phyloP scores from a whole-genome alignment of 768 basidiomycete genomes.

The Lactarius akahatsu region DNA sequence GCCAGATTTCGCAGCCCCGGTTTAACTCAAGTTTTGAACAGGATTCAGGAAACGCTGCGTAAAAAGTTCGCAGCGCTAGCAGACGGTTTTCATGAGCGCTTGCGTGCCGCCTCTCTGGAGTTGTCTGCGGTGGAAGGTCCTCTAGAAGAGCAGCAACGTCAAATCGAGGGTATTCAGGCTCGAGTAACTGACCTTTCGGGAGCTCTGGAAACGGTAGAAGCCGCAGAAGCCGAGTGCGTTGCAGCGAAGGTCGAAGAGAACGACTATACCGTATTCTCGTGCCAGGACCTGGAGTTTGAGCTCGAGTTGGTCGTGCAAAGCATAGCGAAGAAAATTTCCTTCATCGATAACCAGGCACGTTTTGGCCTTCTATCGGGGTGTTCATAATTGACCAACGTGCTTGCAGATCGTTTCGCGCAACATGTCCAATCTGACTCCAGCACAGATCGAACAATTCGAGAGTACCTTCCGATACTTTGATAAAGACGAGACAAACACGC shows the following conservation, averaged over 20 bases:
- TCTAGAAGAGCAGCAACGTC: slow-evolving; percentile 77
- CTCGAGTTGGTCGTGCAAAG: slow-evolving; percentile 77
- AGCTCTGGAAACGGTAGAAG: slow-evolving; percentile 50
- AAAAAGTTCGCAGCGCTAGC: slow-evolving; percentile 76
- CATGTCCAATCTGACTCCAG: slow-evolving; percentile 92
- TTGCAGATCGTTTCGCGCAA: slow-evolving; percentile 87
- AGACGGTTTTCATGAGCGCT: slow-evolving; percentile 67
- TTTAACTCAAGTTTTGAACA: slow-evolving; percentile 34
- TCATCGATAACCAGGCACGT: slow-evolving; percentile 91
- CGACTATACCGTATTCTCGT: slow-evolving; percentile 89
- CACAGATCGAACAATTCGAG: slow-evolving; percentile 95
- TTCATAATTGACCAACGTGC: not conserved
- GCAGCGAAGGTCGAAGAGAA: slow-evolving; percentile 96
- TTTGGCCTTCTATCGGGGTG: not conserved
- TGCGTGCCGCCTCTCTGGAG: slow-evolving; percentile 67
- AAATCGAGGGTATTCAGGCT: slow-evolving; percentile 61
- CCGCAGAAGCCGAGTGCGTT: slow-evolving; percentile 71
- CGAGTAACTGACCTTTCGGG: slow-evolving; percentile 66
- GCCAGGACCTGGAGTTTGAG: slow-evolving; percentile 88
- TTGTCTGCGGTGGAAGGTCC: slow-evolving; percentile 75
- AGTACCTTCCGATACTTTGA: slow-evolving; percentile 98
- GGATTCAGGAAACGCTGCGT: slow-evolving; percentile 79
- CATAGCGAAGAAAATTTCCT: slow-evolving; percentile 86
- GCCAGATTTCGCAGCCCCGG: not conserved
- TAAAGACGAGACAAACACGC: slow-evolving; percentile 86